Evolutionary conservation across 1,284 basidiomycete species (phyloP), one percentile per base, ranked within the genome.

Genomic region (Lignosus rhinocerotis): DNA sequence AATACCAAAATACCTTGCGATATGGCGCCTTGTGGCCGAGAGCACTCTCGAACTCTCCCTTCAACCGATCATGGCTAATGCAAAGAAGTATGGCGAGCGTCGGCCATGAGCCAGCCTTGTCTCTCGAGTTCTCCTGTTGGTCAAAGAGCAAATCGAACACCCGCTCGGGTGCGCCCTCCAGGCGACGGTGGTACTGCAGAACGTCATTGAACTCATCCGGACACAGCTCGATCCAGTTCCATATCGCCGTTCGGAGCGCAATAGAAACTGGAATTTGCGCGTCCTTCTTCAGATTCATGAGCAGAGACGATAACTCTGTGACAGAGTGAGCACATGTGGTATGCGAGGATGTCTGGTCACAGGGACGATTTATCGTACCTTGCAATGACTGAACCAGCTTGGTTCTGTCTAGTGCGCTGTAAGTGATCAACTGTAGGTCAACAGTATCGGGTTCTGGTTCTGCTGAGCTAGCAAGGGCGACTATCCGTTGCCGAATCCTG

Each of bases 171-270:
- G 86, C 86, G 47, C 90, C 91, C 58, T 95, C 94, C 14, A 92
- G 76, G 49, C 79, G 80, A 38, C 87, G 85, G 47, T 86, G 80
- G 12, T 79, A 77, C 8, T 82, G 79, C 42, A 93, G 80, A 4
- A 88, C 79, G 4, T 90, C 86, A 51, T 89, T 88, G 70, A 88
- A 97, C 69, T 98, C 93, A 11, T 79, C 75, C 0, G 93, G 91
- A 69, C 90, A 92, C 14, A 86, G 80, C 48, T 92, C 88, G 50
- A 97, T 89, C 94, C 94, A 98, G 60, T 92, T 93, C 94, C 94
- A 96, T 32, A 97, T 80, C 0, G 92, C 92, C 36, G 85, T 81
- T 14, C 93, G 85, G 34, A 98, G 78, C 17, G 89, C 86, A 6
- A 84, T 76, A 0, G 93, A 87, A 34, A 95, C 80, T 0, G 89